Evolutionary conservation across 2,329 filamentous ascomycete genomes (phyloP).

Genomic region (Fusarium illudens): DNA sequence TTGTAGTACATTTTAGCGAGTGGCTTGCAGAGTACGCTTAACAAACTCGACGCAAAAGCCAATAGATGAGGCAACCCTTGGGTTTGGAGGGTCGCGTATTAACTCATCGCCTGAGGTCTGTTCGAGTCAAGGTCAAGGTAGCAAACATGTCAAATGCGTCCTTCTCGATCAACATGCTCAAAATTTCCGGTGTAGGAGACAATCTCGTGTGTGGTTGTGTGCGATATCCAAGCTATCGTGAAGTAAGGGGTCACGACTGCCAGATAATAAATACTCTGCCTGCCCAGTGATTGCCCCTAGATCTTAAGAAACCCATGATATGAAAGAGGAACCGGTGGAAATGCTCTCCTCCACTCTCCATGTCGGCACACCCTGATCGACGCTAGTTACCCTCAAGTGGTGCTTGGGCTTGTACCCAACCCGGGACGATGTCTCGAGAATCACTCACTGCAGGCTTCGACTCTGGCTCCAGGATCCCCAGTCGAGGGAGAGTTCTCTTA

Average conservation of each 20-base stretch:
- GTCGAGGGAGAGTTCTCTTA: slow-evolving; percentile 1
- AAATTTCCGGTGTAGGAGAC: not conserved
- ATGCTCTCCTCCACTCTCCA: not conserved
- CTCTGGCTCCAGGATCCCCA: slow-evolving; percentile 1
- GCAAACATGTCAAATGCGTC: not conserved
- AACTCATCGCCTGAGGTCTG: not conserved
- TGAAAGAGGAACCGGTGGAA: not conserved
- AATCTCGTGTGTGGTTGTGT: not conserved
- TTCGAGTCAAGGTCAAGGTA: not conserved
- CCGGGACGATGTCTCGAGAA: not conserved
- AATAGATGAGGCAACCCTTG: not conserved
- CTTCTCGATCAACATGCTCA: not conserved
- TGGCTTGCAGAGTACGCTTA: not conserved
- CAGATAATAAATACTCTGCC: too few relatives aligned
- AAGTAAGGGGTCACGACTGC: too few relatives aligned
- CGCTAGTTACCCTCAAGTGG: not conserved
- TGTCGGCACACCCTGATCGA: not conserved
- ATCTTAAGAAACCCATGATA: not conserved
- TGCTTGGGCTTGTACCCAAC: not conserved
- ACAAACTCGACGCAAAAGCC: not conserved
- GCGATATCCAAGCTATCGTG: not conserved
- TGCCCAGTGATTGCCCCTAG: too few relatives aligned
- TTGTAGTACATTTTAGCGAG: not conserved
- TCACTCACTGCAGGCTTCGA: not conserved
- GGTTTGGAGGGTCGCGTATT: not conserved